A percentile compares a stretch with the other conserved stretches of the same genome.
These are phyloP conservation scores for Exobasidium cylindrosporum DNA, from an alignment of 1,284 basidiomycete species.

Conservation along the genomic window DNA sequence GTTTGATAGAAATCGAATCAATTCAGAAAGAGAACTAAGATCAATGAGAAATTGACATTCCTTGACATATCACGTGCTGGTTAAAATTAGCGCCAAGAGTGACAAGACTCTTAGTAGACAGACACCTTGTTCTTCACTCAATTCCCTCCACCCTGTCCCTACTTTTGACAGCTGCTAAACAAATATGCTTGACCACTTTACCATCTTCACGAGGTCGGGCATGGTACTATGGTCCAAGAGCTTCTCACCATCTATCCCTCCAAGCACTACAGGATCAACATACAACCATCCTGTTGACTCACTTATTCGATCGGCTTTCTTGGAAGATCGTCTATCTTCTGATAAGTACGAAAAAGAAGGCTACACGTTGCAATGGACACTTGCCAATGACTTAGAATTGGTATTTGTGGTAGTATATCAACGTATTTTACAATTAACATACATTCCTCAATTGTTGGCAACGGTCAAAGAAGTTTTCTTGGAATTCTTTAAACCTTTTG, in stretches of 20 bases:
- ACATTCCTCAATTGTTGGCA: constrained; percentile 74
- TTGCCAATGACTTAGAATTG: constrained; percentile 50
- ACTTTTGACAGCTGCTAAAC: background rate
- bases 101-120: no score
- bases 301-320: constrained; percentile 46
- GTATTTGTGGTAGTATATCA: constrained; percentile 73
- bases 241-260: constrained; percentile 28
- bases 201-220: constrained; percentile 41
- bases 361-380: constrained; percentile 47
- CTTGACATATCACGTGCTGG: no score
- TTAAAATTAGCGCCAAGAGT: no score
- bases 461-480: constrained; percentile 38
- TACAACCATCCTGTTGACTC: constrained; percentile 35
- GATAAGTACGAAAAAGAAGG: constrained; percentile 45
- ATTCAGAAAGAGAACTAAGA: no score
- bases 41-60: no score
- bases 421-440: constrained; percentile 88
- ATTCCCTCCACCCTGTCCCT: background rate
- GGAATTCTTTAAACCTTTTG: constrained; percentile 38
- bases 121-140: background rate
- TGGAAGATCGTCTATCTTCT: constrained; percentile 42
- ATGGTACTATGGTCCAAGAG: constrained; percentile 48
- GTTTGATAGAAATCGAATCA: no score
- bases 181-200: constrained; percentile 42
- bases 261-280: constrained; percentile 15